Evolutionary conservation across 2,329 filamentous ascomycete genomes (phyloP), one percentile per base, ranked within the genome.

Genomic region (Fusarium mangiferae): DNA sequence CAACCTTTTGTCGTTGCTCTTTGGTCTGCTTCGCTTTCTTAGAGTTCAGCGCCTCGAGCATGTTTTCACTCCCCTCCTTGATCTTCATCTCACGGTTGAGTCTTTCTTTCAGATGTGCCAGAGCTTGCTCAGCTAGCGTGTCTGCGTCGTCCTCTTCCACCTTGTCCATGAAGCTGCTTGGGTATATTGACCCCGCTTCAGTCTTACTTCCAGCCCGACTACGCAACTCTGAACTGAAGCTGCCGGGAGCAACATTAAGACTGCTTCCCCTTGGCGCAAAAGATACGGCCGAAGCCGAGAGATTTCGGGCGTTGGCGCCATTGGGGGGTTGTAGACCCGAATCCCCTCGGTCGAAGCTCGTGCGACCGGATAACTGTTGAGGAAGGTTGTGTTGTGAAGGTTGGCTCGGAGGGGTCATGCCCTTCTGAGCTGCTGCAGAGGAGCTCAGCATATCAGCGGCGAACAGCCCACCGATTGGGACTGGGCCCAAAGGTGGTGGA

Each of bases 1-100:
- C 94, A 35, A 95, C 93, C 77, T 90, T 89, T 69, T 89, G 86
- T 49, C 94, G 90, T 80, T 96, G 94, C 68, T 96, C 96, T 81
- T 95, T 97, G 72, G 93, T 93, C 82, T 98, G 96, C 84, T 98
- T 99, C 51, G 94, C 93, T 82, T 97, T 98, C 84, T 99, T 99
- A 49, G 91, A 90, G 81, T 98, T 94, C 74, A 99, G 85, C 18
- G 96, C 96, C 85, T 99, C 96, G 44, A 99, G 87, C 90, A 99
- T 92, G 81, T 99, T 99, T 86, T 99, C 96, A 66, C 96, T 98
- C 26, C 96, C 96, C 78, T 96, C 93, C 83, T 97, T 98, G 81
- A 99, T 98, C 87, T 98, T 98, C 85, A 95, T 92, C 84, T 99
- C 97, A 79, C 97, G 96, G 76, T 95, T 96, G 73, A 99, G 92